Percentiles rank a stretch among this genome's conserved stretches.
These are phyloP conservation scores for Stagonosporopsis rhizophila DNA, from an alignment of 2,329 filamentous ascomycete species.

Conservation along the genomic window DNA sequence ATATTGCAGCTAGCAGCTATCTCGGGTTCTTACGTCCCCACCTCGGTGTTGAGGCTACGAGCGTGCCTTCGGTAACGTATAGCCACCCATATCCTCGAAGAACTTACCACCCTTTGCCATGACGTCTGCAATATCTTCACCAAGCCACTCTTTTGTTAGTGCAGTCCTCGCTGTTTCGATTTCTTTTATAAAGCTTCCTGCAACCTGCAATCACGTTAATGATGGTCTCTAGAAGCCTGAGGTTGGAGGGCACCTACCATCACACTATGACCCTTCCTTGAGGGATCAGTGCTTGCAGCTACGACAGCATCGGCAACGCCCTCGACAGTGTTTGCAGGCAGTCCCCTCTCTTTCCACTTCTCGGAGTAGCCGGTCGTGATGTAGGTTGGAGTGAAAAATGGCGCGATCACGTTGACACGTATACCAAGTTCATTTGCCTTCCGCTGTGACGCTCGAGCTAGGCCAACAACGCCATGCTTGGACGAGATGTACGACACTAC, in stretches of 20 bases:
- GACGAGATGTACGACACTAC: constrained; percentile 54
- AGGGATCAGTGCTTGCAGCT: constrained; percentile 46
- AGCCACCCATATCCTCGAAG: constrained; percentile 46
- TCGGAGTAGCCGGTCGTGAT: constrained; percentile 51
- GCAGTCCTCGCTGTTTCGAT: constrained; percentile 38
- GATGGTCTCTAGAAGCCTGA: not conserved
- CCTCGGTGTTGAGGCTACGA: constrained; percentile 2
- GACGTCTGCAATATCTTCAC: constrained; percentile 41
- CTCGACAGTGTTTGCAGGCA: constrained; percentile 53
- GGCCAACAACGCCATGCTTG: constrained; percentile 53
- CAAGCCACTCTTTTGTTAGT: constrained; percentile 42
- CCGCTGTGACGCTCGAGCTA: constrained; percentile 49
- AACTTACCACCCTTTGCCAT: constrained; percentile 46
- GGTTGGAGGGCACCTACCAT: constrained; percentile 27
- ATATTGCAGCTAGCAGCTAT: not conserved
- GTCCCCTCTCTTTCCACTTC: constrained; percentile 48
- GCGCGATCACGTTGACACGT: constrained; percentile 56
- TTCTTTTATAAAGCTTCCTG: constrained; percentile 37
- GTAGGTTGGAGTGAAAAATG: constrained; percentile 57
- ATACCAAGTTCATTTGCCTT: constrained; percentile 47
- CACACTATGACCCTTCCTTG: constrained; percentile 37
- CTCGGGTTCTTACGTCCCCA: not conserved
- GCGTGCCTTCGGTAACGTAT: constrained; percentile 42
- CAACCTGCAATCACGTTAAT: constrained; percentile 30
- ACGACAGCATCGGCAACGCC: constrained; percentile 54